Conservation (phyloP, 331 rosid genomes). For the Rhamnella rubrinervis region DNA sequence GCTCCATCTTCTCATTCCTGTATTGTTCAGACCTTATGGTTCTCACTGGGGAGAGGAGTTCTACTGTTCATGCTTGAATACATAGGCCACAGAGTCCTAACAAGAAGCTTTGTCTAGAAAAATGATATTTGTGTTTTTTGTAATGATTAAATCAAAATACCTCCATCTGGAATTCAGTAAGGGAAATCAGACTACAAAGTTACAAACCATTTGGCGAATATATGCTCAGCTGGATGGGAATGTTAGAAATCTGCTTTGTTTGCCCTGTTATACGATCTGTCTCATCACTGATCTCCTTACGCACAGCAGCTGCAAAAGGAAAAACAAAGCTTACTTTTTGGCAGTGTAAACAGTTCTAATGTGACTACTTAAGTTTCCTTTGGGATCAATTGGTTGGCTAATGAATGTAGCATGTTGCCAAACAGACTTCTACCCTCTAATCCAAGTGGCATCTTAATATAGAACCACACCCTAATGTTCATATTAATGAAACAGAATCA, state of each 20-base stretch:
- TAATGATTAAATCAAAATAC: slow-evolving; percentile 15
- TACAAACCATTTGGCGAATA: slow-evolving; percentile 93
- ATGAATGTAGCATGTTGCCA: not conserved
- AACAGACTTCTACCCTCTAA: not conserved
- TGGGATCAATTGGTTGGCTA: not conserved
- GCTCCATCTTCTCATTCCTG: no score
- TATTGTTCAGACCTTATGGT: no score
- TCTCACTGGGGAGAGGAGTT: not conserved
- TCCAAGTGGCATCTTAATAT: no score
- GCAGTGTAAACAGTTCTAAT: not conserved
- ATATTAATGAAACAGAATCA: no score
- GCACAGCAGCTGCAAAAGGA: slow-evolving; percentile 71
- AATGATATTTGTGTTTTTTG: not conserved
- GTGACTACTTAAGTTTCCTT: not conserved
- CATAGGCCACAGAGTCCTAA: not conserved
- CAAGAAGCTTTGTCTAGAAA: not conserved
- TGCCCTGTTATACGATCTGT: slow-evolving; percentile 97
- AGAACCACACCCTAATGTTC: no score
- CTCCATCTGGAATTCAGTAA: slow-evolving; percentile 13
- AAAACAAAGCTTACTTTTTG: slow-evolving; percentile 20
- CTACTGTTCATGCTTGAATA: not conserved
- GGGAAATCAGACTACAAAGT: slow-evolving; percentile 51
- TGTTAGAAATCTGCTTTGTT: slow-evolving; percentile 85
- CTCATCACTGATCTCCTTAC: slow-evolving; percentile 92
- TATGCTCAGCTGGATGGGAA: slow-evolving; percentile 97